Conservation (phyloP, 1,139 yeast genomes). For the Candida dubliniensis region DNA sequence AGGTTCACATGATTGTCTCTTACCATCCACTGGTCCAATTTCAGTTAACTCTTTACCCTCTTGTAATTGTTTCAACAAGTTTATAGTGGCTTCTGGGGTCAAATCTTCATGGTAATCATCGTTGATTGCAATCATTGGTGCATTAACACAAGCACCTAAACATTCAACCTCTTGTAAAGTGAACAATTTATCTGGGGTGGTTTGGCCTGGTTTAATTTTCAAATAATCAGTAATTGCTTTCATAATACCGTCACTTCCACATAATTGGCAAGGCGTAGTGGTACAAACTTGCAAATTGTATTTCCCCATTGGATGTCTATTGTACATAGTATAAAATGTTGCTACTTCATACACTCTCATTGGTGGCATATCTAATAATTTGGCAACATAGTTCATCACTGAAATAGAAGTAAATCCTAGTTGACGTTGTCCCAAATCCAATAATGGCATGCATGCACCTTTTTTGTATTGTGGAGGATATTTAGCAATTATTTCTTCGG, state of each 20-base stretch:
- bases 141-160: slow-evolving; percentile 90
- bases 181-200: slow-evolving; percentile 73
- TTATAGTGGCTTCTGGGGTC: slow-evolving; percentile 64
- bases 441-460: slow-evolving; percentile 85
- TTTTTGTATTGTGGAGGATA: slow-evolving; percentile 87
- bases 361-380: slow-evolving; percentile 84
- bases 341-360: slow-evolving; percentile 96
- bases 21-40: slow-evolving; percentile 65
- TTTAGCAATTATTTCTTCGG: slow-evolving; percentile 71
- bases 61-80: slow-evolving; percentile 62
- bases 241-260: slow-evolving; percentile 80
- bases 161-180: slow-evolving; percentile 89
- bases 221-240: slow-evolving; percentile 64
- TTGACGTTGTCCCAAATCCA: slow-evolving; percentile 88
- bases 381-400: slow-evolving; percentile 92
- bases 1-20: slow-evolving; percentile 78
- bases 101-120: slow-evolving; percentile 85
- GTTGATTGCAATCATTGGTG: slow-evolving; percentile 83
- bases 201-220: slow-evolving; percentile 73
- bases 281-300: slow-evolving; percentile 85
- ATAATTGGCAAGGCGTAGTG: slow-evolving; percentile 86
- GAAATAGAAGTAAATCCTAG: slow-evolving; percentile 83
- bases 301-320: slow-evolving; percentile 85
- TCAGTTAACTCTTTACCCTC: slow-evolving; percentile 58
- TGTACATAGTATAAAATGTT: slow-evolving; percentile 90